phyloP scores from a whole-genome alignment of 805 yeast genomes.

The Candida taoyuanica region DNA sequence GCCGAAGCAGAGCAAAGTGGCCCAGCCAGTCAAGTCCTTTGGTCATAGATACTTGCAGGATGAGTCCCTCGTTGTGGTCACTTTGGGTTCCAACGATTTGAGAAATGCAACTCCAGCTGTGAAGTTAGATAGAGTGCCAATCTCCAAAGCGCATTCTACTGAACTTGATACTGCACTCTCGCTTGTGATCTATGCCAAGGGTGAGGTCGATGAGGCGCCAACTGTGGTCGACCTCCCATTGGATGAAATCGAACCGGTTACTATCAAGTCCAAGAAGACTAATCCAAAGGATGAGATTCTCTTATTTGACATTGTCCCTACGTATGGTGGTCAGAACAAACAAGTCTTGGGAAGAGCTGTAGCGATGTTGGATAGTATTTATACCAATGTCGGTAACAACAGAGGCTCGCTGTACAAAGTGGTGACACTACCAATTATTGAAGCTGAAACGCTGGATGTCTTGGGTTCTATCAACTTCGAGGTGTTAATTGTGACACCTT shows the following conservation, averaged over 20 bases:
- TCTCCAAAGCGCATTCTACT: slow-evolving; percentile 70
- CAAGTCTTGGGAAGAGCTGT: slow-evolving; percentile 79
- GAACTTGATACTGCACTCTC: slow-evolving; percentile 87
- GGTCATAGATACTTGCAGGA: slow-evolving; percentile 70
- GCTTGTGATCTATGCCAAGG: slow-evolving; percentile 46
- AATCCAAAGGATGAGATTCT: slow-evolving; percentile 51
- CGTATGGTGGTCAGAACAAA: slow-evolving; percentile 53
- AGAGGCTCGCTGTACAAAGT: slow-evolving; percentile 62
- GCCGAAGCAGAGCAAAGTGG: slow-evolving; percentile 16
- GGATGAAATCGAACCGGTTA: slow-evolving; percentile 72
- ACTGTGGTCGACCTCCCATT: slow-evolving; percentile 73
- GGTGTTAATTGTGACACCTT: slow-evolving; percentile 65
- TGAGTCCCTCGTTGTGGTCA: slow-evolving; percentile 71
- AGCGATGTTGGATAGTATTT: slow-evolving; percentile 57
- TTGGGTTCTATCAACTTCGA: slow-evolving; percentile 79
- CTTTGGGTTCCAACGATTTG: slow-evolving; percentile 82
- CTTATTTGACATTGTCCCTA: slow-evolving; percentile 85
- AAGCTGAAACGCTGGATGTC: slow-evolving; percentile 62
- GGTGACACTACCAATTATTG: slow-evolving; percentile 72
- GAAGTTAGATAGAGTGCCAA: slow-evolving; percentile 67
- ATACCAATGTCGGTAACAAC: slow-evolving; percentile 63
- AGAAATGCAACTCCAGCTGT: slow-evolving; percentile 57
- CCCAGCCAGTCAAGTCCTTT: slow-evolving; percentile 69
- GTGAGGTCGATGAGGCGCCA: slow-evolving; percentile 37
- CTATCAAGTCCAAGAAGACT: slow-evolving; percentile 54